phyloP scores from a whole-genome alignment of 2,329 filamentous ascomycete genomes.

The Tolypocladium tundrense region DNA sequence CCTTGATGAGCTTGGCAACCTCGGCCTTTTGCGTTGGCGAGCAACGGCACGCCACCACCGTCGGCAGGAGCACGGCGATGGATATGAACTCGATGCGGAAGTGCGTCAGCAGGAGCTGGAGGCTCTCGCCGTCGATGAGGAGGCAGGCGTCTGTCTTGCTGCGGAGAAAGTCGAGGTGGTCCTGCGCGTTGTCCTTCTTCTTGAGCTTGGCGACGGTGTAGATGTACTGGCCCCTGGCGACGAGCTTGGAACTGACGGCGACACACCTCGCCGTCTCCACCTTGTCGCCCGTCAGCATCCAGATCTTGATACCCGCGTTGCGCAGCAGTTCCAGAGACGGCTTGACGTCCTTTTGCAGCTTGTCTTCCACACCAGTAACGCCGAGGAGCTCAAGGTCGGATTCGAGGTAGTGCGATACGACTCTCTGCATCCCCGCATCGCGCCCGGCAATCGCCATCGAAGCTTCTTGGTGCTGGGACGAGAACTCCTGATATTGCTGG shows the following conservation, averaged over 20 bases:
- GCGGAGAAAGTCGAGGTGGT: constrained; percentile 78
- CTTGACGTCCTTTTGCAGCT: constrained; percentile 91
- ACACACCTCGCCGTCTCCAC: constrained; percentile 96
- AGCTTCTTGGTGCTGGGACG: constrained; percentile 63
- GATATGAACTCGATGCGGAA: constrained; percentile 81
- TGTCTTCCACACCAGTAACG: constrained; percentile 97
- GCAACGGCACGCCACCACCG: constrained; percentile 92
- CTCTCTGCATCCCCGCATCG: constrained; percentile 69
- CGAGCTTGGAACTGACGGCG: constrained; percentile 87
- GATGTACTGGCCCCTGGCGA: constrained; percentile 88
- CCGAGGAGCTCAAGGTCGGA: constrained; percentile 82
- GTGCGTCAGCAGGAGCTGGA: constrained; percentile 72
- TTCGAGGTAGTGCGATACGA: constrained; percentile 75
- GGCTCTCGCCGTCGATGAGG: constrained; percentile 87
- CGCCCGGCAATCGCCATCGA: constrained; percentile 70
- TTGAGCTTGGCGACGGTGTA: constrained; percentile 84
- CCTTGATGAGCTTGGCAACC: constrained; percentile 79
- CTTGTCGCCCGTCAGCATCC: constrained; percentile 99
- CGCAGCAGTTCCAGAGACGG: constrained; percentile 87
- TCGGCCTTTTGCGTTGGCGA: constrained; percentile 96
- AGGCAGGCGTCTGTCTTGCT: constrained; percentile 81
- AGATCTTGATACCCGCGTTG: constrained; percentile 97
- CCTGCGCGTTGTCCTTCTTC: constrained; percentile 74
- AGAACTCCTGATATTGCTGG: constrained; percentile 74
- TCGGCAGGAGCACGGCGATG: constrained; percentile 75